Base-by-base conservation (phyloP, 139 green algal species). In the Chlorella sp. region DNA sequence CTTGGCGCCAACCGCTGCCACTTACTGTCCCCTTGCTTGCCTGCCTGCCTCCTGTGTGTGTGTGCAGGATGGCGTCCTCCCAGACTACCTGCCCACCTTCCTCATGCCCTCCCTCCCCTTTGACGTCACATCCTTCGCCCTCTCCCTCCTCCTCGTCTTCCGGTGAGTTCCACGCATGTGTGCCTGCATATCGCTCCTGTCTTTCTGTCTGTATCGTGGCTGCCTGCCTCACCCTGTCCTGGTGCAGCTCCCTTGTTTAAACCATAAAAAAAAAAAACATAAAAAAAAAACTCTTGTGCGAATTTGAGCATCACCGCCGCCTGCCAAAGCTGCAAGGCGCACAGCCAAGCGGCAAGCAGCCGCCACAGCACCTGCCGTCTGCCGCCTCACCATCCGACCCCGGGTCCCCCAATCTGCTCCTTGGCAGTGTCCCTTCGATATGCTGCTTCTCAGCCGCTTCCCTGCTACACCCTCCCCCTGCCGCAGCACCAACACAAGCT, bases 121-220 rank as follows among this genome's bases (percentile, higher is more conserved):
- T 53, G 77, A 89, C 14, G 28, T 93, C 68, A 91, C 89, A 0
- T 89, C 85, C 4, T 90, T 89, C 39, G 89, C 90, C 2, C 75
- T 93, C 4, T 86, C 89, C 68, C 86, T 93, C 26, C 80, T 93
- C 15, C 89, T 93, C 0, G 91, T 92, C 37, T 93, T 92, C 61
- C 81, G 89, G 83, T 88, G 66, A 66, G 83, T 7, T 68, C 14
- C 2, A 71, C 34, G 84, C 24, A 32, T 21, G 11, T 64, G 83
- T 26, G 5, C 22, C 22, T 37, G 34, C 34, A 21, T 16, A 36
- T 36, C 11, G 4, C 28, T 36, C n/a, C 39, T 34, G 18, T 36
- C 11, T 85, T 36, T 68, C 5, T 85, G 30, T 66, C 30, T 71
- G 22, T 66, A 11, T 68, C 14, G 12, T n/a, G n/a, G n/a, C n/a